phyloP scores from a whole-genome alignment of 2,329 filamentous ascomycete genomes.

The Phialophora chinensis region DNA sequence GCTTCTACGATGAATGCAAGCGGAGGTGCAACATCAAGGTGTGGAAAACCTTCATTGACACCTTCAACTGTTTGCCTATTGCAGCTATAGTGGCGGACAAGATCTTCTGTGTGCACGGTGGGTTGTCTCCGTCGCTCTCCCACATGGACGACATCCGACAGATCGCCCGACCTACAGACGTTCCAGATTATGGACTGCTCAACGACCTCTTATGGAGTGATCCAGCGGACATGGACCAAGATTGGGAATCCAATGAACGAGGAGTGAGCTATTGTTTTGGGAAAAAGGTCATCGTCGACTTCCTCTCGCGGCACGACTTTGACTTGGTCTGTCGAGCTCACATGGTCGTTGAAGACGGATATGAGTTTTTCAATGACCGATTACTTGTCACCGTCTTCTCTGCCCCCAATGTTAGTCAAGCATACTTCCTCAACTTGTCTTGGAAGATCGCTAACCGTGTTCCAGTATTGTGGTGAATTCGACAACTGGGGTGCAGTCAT shows the following conservation, averaged over 20 bases:
- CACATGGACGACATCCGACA: conserved; percentile 99
- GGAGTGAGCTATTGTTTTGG: conserved; percentile 98
- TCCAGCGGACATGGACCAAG: conserved; percentile 94
- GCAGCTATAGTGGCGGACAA: conserved; percentile 96
- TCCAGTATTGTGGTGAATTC: conserved; percentile 94
- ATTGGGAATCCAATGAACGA: conserved; percentile 97
- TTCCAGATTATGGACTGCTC: conserved; percentile 92
- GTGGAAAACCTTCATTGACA: conserved; percentile 98
- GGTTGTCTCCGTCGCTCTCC: conserved; percentile 85
- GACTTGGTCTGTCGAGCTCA: conserved; percentile 96
- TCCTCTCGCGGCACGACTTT: conserved; percentile 92
- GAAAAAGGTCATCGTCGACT: conserved; percentile 97
- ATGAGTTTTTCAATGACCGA: conserved; percentile 97
- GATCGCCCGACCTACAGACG: conserved; percentile 93
- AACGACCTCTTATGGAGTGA: conserved; percentile 98
- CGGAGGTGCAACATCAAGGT: conserved; percentile 94
- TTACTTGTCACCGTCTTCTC: conserved; percentile 97
- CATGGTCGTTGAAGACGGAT: conserved; percentile 99
- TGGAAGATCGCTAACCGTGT: conserved; percentile 3
- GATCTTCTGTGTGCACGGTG: conserved; percentile 97
- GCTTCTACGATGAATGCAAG: conserved; percentile 99
- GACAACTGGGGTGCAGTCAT: conserved; percentile 99
- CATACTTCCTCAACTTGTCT: background rate
- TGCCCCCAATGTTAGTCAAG: conserved; percentile 82
- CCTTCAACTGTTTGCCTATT: conserved; percentile 93